Percentiles rank a stretch among this genome's conserved stretches.
Evolutionary conservation across 2,329 filamentous ascomycete species (phyloP).

Genomic region (Botrytis hyacinthi): DNA sequence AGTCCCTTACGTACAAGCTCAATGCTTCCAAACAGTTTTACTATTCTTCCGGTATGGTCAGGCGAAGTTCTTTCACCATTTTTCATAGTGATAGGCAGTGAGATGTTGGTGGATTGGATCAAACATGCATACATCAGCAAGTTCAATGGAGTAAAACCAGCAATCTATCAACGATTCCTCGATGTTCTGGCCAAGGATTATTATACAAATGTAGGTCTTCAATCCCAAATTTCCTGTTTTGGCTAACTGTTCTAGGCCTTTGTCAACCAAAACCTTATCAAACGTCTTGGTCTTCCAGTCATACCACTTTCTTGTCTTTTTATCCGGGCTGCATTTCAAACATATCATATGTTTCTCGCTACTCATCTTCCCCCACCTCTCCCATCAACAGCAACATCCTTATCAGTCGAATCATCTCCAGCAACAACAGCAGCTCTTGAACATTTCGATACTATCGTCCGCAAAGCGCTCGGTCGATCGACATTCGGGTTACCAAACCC

Average conservation of each 20-base stretch:
- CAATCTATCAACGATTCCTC: slow-evolving; percentile 83
- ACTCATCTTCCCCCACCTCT: slow-evolving; percentile 78
- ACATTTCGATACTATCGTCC: slow-evolving; percentile 74
- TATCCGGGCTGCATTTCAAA: slow-evolving; percentile 90
- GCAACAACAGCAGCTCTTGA: slow-evolving; percentile 75
- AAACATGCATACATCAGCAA: slow-evolving; percentile 98
- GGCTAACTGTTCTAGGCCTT: slow-evolving; percentile 62
- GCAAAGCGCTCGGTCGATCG: slow-evolving; percentile 71
- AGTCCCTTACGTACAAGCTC: slow-evolving; percentile 61
- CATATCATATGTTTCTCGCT: slow-evolving; percentile 96
- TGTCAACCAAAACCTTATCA: slow-evolving; percentile 82
- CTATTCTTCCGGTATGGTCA: slow-evolving; percentile 79
- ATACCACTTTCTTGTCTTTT: slow-evolving; percentile 93
- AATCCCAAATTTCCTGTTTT: slow-evolving; percentile 16
- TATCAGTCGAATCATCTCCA: slow-evolving; percentile 68
- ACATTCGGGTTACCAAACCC: slow-evolving; percentile 55
- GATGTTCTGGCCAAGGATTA: slow-evolving; percentile 97
- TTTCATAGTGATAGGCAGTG: slow-evolving; percentile 87
- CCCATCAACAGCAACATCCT: slow-evolving; percentile 62
- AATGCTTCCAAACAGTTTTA: slow-evolving; percentile 88
- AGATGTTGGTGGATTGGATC: slow-evolving; percentile 95
- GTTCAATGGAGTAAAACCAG: slow-evolving; percentile 95
- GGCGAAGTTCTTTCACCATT: slow-evolving; percentile 92
- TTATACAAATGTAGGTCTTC: slow-evolving; percentile 74
- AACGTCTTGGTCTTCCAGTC: slow-evolving; percentile 84